Evolutionary conservation across 805 yeast genomes (phyloP), one percentile per base, ranked within the genome.

Genomic region (Blastobotrys attinorum): DNA sequence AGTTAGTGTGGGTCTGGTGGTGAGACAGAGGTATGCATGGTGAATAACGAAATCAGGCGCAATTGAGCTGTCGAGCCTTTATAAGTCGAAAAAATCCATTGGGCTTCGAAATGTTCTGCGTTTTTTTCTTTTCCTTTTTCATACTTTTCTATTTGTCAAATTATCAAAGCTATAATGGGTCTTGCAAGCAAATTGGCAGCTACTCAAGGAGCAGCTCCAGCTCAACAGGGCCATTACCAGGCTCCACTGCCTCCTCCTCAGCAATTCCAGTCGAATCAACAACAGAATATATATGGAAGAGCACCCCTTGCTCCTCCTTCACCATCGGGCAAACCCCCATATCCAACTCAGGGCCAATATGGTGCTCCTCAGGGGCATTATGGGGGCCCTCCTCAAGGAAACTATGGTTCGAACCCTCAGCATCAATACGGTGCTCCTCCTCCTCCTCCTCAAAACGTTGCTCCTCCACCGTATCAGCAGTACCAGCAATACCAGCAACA

Each of bases 121-220:
- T n/a, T n/a, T n/a, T n/a, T n/a, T n/a, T n/a, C n/a, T n/a, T n/a
- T n/a, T n/a, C n/a, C n/a, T n/a, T n/a, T n/a, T n/a, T n/a, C n/a
- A n/a, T n/a, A n/a, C n/a, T n/a, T n/a, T n/a, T n/a, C n/a, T n/a
- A n/a, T n/a, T n/a, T n/a, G n/a, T n/a, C n/a, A n/a, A n/a, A n/a
- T n/a, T n/a, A n/a, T n/a, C n/a, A n/a, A n/a, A n/a, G n/a, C 29
- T 11, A 15, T 22, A n/a, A 57, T 57, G 61, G 61, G 61, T 33
- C 51, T 57, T 21, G 61, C 61, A 6, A 53, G 58, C 37, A 57
- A 57, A 49, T 44, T 57, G 22, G 50, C 48, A 8, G 52, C 59
- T 23, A 46, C 52, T 23, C 45, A 46, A 20, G 48, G 48, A 16
- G 39, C 36, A 22, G 36, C 46, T 15, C 22, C 18, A 8, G 36